Percentiles rank a stretch among this genome's conserved stretches.
Conservation (phyloP, 2,329 filamentous ascomycete species). For the Pseudogymnoascus sp. region DNA sequence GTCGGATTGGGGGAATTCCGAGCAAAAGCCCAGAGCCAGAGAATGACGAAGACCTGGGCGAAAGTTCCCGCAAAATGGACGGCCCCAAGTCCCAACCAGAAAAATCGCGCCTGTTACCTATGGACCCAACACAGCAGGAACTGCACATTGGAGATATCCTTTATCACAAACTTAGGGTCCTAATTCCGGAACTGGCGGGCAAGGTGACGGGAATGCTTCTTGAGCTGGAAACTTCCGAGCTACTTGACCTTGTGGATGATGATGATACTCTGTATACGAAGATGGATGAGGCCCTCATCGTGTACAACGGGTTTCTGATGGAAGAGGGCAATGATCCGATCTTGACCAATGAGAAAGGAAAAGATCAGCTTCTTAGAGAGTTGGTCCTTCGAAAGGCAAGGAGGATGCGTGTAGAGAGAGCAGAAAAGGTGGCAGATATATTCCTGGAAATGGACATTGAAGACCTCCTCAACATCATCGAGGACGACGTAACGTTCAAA, state of each 20-base stretch:
- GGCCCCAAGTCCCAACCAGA: not conserved
- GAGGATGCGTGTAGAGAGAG: not conserved
- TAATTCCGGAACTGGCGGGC: not conserved
- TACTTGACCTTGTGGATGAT: not conserved
- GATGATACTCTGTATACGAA: not conserved
- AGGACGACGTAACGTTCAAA: not conserved
- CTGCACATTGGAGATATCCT: not conserved
- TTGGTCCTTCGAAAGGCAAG: not conserved
- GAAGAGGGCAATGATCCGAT: not conserved
- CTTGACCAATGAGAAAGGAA: not conserved
- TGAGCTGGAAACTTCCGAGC: not conserved
- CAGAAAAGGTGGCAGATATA: slow-evolving; percentile 1
- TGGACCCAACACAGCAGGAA: not conserved
- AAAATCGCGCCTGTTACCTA: not conserved
- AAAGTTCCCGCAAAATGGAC: not conserved
- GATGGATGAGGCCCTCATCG: not conserved
- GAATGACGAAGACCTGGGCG: not conserved
- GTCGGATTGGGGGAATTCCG: not conserved
- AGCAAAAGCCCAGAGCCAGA: not conserved
- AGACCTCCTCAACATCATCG: not conserved
- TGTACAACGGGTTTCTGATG: not conserved
- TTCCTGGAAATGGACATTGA: slow-evolving; percentile 6
- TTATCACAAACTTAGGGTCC: not conserved
- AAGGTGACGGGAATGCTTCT: not conserved
- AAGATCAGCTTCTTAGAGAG: not conserved